A percentile compares a stretch with the other conserved stretches of the same genome.
Evolutionary conservation across 2,329 filamentous ascomycete species (phyloP).

Genomic region (Neopestalotiopsis clavispora): DNA sequence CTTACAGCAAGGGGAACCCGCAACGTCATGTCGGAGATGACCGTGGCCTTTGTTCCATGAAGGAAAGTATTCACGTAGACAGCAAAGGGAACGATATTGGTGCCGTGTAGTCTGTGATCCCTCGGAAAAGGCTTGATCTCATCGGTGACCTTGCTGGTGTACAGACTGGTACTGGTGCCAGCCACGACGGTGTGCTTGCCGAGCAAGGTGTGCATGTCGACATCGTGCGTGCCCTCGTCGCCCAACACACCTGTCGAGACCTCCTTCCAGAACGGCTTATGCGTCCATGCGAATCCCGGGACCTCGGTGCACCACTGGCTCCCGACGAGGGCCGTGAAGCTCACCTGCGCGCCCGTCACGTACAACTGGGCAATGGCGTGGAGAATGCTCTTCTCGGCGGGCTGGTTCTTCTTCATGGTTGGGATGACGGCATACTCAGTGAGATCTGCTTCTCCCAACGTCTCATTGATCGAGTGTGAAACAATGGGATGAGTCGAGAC

Average conservation of each 20-base stretch:
- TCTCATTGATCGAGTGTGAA: conserved; percentile 46
- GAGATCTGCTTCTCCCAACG: conserved; percentile 30
- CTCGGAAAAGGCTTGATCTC: conserved; percentile 46
- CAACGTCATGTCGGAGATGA: conserved; percentile 38
- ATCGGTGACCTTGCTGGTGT: conserved; percentile 40
- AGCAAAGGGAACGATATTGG: conserved; percentile 48
- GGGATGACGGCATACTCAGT: conserved; percentile 34
- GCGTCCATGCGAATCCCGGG: conserved; percentile 31
- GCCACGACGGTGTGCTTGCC: conserved; percentile 35
- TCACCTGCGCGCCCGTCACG: conserved; percentile 7
- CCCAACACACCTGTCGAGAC: conserved; percentile 23
- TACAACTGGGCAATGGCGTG: conserved; percentile 18
- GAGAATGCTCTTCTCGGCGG: conserved; percentile 33
- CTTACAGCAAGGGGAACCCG: conserved; percentile 38
- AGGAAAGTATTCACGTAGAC: conserved; percentile 42
- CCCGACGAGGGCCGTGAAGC: conserved; percentile 27
- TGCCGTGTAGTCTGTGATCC: conserved; percentile 43
- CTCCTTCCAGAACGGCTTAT: conserved; percentile 29
- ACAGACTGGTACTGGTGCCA: conserved; percentile 35
- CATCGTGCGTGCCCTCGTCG: conserved; percentile 31
- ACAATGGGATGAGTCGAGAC: conserved; percentile 47
- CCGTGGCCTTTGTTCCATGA: conserved; percentile 34
- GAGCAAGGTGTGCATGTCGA: conserved; percentile 39
- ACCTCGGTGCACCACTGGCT: conserved; percentile 32
- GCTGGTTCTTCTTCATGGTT: conserved; percentile 35